These are phyloP conservation scores for Suillus luteus DNA, from an alignment of 768 basidiomycete genomes.

Conservation along the genomic window DNA sequence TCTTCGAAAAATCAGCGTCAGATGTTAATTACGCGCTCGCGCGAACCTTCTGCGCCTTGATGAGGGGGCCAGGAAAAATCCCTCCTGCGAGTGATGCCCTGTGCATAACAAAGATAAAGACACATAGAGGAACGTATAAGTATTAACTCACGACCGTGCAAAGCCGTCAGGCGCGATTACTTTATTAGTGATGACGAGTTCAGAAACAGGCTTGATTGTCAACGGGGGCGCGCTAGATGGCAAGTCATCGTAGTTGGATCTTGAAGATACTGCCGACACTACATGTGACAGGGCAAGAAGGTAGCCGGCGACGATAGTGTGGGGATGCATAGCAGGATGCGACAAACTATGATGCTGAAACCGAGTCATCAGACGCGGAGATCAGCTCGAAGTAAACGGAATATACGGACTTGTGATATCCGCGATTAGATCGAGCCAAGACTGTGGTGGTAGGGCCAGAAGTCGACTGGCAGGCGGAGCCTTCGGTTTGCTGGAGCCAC, in stretches of 20 bases:
- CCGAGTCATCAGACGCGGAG: background rate
- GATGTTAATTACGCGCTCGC: background rate
- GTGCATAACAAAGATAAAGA: background rate
- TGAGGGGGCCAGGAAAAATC: conserved; percentile 50
- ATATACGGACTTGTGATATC: background rate
- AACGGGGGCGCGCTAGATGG: conserved; percentile 9
- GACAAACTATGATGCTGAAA: background rate
- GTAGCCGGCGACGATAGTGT: background rate
- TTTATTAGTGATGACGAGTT: conserved; percentile 44
- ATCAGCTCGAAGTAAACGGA: background rate
- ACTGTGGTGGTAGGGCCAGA: background rate
- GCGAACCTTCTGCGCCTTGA: conserved; percentile 43
- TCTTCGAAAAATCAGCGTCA: conserved; percentile 21
- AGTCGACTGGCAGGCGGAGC: no score
- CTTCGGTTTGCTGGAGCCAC: conserved; percentile 1
- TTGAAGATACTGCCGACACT: conserved; percentile 20
- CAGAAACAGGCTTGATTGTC: conserved; percentile 30
- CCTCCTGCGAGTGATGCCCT: conserved; percentile 49
- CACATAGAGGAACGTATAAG: background rate
- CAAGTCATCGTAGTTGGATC: conserved; percentile 9
- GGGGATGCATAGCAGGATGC: background rate
- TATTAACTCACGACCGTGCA: conserved; percentile 33
- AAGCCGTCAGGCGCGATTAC: conserved; percentile 55
- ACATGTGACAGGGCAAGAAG: conserved; percentile 14
- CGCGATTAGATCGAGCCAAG: background rate